A percentile compares a stretch with the other conserved stretches of the same genome.
These are phyloP conservation scores for Aureobasidium sp. DNA, from an alignment of 2,329 filamentous ascomycete genomes.

Conservation along the genomic window DNA sequence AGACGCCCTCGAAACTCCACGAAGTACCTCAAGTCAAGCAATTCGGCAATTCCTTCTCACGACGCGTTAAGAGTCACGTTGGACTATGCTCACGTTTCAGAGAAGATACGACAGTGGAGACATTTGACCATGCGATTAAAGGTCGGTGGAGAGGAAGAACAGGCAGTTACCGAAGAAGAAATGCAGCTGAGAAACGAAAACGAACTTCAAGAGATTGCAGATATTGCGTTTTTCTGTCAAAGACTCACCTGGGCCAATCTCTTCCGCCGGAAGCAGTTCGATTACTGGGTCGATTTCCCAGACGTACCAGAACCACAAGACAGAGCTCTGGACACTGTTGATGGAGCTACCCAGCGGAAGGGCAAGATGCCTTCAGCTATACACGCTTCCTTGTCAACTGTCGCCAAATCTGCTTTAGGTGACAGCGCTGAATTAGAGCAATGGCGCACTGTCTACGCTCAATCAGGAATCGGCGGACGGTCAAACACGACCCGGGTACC, in stretches of 20 bases:
- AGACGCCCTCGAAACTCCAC: not conserved
- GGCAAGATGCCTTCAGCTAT: not conserved
- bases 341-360: not conserved
- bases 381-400: not conserved
- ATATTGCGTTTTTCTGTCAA: not conserved
- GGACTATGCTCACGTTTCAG: not conserved
- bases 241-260: not conserved
- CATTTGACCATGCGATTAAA: not conserved
- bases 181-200: not conserved
- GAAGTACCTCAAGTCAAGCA: not conserved
- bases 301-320: not conserved
- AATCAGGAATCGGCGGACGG: not conserved
- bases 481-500: not conserved
- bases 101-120: not conserved
- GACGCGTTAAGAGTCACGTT: not conserved
- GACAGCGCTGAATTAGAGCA: not conserved
- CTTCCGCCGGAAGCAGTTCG: not conserved
- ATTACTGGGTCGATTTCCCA: not conserved
- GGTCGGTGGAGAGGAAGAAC: not conserved
- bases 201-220: not conserved
- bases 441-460: not conserved
- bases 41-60: not conserved
- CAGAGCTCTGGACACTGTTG: not conserved
- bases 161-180: not conserved
- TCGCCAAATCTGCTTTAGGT: not conserved